Evolutionary conservation across 208 protist genomes (phyloP), one percentile per base, ranked within the genome.

Genomic region (Acanthamoeba rhysodes): DNA sequence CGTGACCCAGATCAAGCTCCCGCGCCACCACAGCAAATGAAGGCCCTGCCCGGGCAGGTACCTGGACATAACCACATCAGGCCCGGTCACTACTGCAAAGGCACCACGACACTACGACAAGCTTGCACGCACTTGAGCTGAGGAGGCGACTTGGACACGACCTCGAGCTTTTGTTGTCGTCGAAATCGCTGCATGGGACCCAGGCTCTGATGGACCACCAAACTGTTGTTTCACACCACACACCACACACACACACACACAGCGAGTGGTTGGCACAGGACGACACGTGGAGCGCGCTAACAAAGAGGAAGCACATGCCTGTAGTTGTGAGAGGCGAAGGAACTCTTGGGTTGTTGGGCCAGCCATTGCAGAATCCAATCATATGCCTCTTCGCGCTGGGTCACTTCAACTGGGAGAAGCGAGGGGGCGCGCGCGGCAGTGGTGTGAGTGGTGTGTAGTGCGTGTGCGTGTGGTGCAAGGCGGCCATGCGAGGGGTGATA

Each of bases 351-450:
- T 37, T 93, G 87, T 8, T 93, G 12, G 6, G 87, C 59, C 14
- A 93, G 87, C 87, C 87, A 93, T 14, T 93, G 87, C 2, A 93
- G 87, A 27, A 93, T 24, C 87, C 87, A 93, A 50, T 93, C 59
- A 16, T 29, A 93, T 18, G 87, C 87, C 59, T 93, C 87, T 45
- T 93, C 87, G 27, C 87, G 57, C 29, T 93, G 87, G 62, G 34
- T 93, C 27, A 93, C 29, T 62, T 93, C 87, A 45, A 93, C 87
- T 78, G 87, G 29, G 22, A 22, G 64, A 72, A 34, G 64, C 34
- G n/a, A 2, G 64, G 20, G 5, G 27, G n/a, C n/a, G n/a, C n/a
- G n/a, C 32, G 9, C 70, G 10, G 10, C 10, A 7, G 45, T 0
- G 66, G 29, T 0, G 70, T 24, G 32, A 78, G 27, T 24, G 70